Evolutionary conservation across 1,284 basidiomycete genomes (phyloP).

Genomic region (Ganoderma boninense): DNA sequence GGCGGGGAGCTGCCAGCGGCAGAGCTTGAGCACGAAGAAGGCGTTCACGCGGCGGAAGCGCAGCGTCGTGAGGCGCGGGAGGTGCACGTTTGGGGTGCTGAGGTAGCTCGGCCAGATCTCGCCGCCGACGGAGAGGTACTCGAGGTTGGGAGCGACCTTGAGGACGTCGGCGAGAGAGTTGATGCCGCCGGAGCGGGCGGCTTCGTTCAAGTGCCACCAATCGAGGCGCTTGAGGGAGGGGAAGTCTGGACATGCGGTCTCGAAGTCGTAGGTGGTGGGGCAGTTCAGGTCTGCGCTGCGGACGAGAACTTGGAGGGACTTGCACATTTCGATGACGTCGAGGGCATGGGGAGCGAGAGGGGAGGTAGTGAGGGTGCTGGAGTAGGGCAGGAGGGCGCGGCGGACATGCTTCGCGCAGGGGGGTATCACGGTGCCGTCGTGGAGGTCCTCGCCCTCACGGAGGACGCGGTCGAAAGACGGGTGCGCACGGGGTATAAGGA

Average conservation of each 20-base stretch:
- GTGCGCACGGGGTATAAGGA: slow-evolving; percentile 49
- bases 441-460: slow-evolving; percentile 31
- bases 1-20: slow-evolving; percentile 61
- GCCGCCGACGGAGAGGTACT: slow-evolving; percentile 67
- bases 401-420: slow-evolving; percentile 54
- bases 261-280: slow-evolving; percentile 60
- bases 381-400: slow-evolving; percentile 66
- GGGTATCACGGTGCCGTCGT: slow-evolving; percentile 26
- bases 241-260: slow-evolving; percentile 53
- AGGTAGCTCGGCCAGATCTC: slow-evolving; percentile 45
- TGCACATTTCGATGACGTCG: slow-evolving; percentile 57
- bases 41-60: slow-evolving; percentile 58
- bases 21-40: slow-evolving; percentile 57
- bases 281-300: slow-evolving; percentile 44
- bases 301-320: slow-evolving; percentile 62
- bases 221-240: slow-evolving; percentile 68
- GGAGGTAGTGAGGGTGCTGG: slow-evolving; percentile 54
- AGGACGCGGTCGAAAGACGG: slow-evolving; percentile 42
- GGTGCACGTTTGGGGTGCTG: slow-evolving; percentile 36
- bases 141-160: slow-evolving; percentile 57
- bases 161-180: slow-evolving; percentile 67
- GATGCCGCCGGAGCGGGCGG: slow-evolving; percentile 69
- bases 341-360: slow-evolving; percentile 40
- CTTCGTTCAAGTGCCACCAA: slow-evolving; percentile 70
- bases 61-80: slow-evolving; percentile 58